Conservation (phyloP, 1,284 basidiomycete species). For the Trichosporon sp. region DNA sequence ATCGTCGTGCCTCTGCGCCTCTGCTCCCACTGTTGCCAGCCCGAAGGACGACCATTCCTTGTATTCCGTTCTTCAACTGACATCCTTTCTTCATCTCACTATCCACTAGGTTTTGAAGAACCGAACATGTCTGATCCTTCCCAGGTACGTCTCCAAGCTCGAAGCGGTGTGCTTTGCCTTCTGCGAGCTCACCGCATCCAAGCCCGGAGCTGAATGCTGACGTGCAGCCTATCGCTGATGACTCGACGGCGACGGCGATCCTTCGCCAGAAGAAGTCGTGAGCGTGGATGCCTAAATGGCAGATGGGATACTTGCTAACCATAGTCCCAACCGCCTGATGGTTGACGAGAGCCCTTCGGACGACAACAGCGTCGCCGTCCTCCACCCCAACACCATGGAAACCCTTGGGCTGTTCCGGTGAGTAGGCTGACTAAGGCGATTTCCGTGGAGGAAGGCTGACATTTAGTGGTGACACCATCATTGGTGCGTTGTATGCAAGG, state of each 20-base stretch:
- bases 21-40: neutral
- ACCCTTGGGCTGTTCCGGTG: conserved; percentile 86
- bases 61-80: neutral
- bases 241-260: conserved; percentile 77
- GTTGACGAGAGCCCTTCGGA: conserved; percentile 87
- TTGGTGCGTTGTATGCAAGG: conserved; percentile 27
- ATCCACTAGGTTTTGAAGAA: neutral
- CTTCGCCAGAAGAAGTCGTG: conserved; percentile 93
- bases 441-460: conserved; percentile 1
- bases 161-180: neutral
- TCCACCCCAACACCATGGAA: conserved; percentile 97
- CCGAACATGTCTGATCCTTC: conserved; percentile 23
- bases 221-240: conserved; percentile 36
- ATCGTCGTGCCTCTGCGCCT: conserved; percentile 7
- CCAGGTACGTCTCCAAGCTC: conserved; percentile 13
- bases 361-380: conserved; percentile 83
- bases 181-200: neutral
- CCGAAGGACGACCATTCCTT: neutral
- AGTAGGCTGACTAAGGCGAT: conserved; percentile 22
- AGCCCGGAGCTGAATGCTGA: neutral
- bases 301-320: conserved; percentile 7
- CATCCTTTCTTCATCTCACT: neutral
- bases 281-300: conserved; percentile 44
- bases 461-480: conserved; percentile 42
- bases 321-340: conserved; percentile 86